Conservation (phyloP, 2,329 filamentous ascomycete species). For the Hyphodiscus sp. region DNA sequence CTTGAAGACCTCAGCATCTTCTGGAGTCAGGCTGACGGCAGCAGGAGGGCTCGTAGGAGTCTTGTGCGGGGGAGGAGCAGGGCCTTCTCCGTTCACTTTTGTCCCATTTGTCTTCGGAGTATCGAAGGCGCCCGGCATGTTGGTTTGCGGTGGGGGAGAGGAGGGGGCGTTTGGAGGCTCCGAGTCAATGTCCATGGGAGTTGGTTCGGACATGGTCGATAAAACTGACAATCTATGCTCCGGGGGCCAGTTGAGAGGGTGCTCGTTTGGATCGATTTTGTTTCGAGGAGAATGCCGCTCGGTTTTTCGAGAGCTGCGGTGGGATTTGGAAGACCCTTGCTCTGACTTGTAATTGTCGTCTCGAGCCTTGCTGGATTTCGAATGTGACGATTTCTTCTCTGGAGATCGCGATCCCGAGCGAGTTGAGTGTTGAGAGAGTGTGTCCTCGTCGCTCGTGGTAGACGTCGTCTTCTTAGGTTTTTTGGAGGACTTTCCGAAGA, state of each 20-base stretch:
- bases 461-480: conserved; percentile 30
- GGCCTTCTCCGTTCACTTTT: conserved; percentile 35
- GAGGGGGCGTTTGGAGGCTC: conserved; percentile 45
- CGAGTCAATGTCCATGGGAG: conserved; percentile 71
- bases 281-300: conserved; percentile 29
- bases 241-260: conserved; percentile 84
- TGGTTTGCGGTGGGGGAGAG: conserved; percentile 46
- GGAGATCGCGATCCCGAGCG: conserved; percentile 23
- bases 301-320: conserved; percentile 24
- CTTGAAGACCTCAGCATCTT: conserved; percentile 90
- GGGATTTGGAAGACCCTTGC: conserved; percentile 25
- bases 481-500: conserved; percentile 27
- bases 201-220: conserved; percentile 47
- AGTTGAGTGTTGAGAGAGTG: conserved; percentile 15
- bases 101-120: conserved; percentile 38
- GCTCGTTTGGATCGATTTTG: conserved; percentile 60
- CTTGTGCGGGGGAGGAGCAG: conserved; percentile 66
- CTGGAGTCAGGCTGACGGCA: conserved; percentile 35
- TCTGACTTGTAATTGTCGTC: conserved; percentile 25
- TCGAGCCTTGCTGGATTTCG: conserved; percentile 23
- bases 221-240: conserved; percentile 67
- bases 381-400: conserved; percentile 25
- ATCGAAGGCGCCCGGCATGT: conserved; percentile 36
- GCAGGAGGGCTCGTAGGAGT: conserved; percentile 53
- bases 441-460: conserved; percentile 23